Percentiles rank a stretch among this genome's conserved stretches.
phyloP scores from a whole-genome alignment of 495 filamentous ascomycete species.

The Viridothelium virens region DNA sequence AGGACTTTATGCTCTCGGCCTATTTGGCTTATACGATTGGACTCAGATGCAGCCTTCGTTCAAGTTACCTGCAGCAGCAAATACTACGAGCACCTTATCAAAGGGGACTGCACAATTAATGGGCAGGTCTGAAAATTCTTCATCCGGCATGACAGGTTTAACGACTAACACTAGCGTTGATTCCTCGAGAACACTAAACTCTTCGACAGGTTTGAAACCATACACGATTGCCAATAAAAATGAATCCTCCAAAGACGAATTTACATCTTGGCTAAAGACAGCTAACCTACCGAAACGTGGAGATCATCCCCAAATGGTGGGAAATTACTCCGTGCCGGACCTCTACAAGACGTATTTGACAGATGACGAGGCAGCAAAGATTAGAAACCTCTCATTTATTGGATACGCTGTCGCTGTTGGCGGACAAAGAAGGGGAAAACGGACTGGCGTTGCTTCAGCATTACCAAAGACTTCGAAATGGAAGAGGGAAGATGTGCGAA shows the following conservation, averaged over 20 bases:
- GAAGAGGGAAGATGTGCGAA: not conserved
- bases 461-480: not conserved
- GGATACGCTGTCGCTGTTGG: not conserved
- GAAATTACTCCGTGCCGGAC: not conserved
- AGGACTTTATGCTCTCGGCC: not conserved
- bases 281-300: not conserved
- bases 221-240: not conserved
- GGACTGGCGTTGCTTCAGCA: not conserved
- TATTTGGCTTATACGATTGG: not conserved
- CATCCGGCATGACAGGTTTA: too few relatives aligned
- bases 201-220: too few relatives aligned
- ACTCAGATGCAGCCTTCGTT: not conserved
- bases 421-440: not conserved
- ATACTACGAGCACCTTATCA: not conserved
- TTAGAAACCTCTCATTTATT: not conserved
- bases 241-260: not conserved
- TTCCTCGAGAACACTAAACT: too few relatives aligned
- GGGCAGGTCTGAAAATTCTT: not conserved
- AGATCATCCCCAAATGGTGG: not conserved
- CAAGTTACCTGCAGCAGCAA: not conserved
- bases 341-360: not conserved
- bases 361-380: not conserved
- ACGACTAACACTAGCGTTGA: too few relatives aligned
- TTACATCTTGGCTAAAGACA: not conserved
- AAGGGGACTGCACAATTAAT: not conserved